These are phyloP conservation scores for Linnemannia zychae DNA, from an alignment of 192 early-diverging fungal genomes.

Conservation along the genomic window DNA sequence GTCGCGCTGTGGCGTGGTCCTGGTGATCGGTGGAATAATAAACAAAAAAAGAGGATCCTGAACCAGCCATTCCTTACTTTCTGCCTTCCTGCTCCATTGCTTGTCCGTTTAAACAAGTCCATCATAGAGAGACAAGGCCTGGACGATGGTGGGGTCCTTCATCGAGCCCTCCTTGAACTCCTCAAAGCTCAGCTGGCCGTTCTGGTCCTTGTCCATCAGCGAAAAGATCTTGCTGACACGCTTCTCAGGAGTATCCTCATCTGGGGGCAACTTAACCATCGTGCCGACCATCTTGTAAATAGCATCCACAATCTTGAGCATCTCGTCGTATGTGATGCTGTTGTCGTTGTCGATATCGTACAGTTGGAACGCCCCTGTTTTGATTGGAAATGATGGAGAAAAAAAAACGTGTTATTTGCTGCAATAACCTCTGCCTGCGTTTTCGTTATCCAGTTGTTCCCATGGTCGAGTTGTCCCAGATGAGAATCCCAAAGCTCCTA, in stretches of 20 bases:
- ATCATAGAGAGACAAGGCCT: slow-evolving; percentile 87
- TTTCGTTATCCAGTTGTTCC: not conserved
- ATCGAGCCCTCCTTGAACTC: slow-evolving; percentile 90
- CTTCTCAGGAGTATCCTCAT: slow-evolving; percentile 92
- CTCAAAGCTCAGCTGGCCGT: slow-evolving; percentile 81
- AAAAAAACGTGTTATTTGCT: not conserved
- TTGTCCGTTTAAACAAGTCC: slow-evolving; percentile 79
- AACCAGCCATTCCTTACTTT: not conserved
- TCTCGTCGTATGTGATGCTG: slow-evolving; percentile 87
- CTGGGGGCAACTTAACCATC: slow-evolving; percentile 88
- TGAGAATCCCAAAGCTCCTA: not conserved
- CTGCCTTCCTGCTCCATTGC: not conserved
- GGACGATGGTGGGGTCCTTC: slow-evolving; percentile 86
- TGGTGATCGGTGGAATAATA: too few species aligned
- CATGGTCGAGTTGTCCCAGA: not conserved
- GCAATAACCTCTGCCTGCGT: not conserved
- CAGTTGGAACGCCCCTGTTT: slow-evolving; percentile 82
- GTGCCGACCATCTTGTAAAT: slow-evolving; percentile 94
- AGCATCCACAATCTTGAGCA: slow-evolving; percentile 89
- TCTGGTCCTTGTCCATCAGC: slow-evolving; percentile 87
- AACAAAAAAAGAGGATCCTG: too few species aligned
- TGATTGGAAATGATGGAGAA: not conserved
- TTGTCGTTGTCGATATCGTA: slow-evolving; percentile 94
- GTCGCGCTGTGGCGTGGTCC: too few species aligned
- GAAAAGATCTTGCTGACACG: slow-evolving; percentile 90